These are phyloP conservation scores for Populus hybrid DNA, from an alignment of 441 rosid genomes.

Conservation along the genomic window DNA sequence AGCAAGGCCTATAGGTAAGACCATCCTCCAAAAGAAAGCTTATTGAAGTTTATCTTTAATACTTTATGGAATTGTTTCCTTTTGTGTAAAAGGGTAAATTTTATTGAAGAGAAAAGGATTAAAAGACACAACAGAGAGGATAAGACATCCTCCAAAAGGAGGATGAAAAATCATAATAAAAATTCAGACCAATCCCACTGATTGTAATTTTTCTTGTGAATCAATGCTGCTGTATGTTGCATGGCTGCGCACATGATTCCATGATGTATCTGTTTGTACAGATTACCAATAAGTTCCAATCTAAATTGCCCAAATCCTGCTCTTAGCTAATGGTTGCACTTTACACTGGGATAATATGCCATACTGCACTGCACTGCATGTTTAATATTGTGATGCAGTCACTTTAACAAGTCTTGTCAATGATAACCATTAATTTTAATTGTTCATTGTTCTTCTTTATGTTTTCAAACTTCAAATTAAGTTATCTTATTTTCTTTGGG, in stretches of 20 bases:
- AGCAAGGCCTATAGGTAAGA: conserved; percentile 33
- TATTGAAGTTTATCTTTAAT: conserved; percentile 9
- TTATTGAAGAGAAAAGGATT: background rate
- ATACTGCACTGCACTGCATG: background rate
- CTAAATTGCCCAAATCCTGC: too few relatives aligned
- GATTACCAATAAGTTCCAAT: too few relatives aligned
- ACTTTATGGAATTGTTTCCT: background rate
- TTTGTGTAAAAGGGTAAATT: background rate
- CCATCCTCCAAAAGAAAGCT: conserved; percentile 32
- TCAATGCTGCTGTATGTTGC: background rate
- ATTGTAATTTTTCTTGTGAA: background rate
- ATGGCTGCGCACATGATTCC: background rate
- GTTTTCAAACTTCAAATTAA: background rate
- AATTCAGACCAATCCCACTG: background rate
- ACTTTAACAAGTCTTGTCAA: background rate
- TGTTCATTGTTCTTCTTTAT: background rate
- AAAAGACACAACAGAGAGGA: background rate
- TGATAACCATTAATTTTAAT: background rate
- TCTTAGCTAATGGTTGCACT: background rate
- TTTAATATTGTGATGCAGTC: background rate
- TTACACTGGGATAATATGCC: background rate
- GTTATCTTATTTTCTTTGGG: background rate
- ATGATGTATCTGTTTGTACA: background rate
- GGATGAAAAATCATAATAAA: background rate
- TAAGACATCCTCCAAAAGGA: background rate